phyloP scores from a whole-genome alignment of 495 filamentous ascomycete genomes.

The Collariella sp. region DNA sequence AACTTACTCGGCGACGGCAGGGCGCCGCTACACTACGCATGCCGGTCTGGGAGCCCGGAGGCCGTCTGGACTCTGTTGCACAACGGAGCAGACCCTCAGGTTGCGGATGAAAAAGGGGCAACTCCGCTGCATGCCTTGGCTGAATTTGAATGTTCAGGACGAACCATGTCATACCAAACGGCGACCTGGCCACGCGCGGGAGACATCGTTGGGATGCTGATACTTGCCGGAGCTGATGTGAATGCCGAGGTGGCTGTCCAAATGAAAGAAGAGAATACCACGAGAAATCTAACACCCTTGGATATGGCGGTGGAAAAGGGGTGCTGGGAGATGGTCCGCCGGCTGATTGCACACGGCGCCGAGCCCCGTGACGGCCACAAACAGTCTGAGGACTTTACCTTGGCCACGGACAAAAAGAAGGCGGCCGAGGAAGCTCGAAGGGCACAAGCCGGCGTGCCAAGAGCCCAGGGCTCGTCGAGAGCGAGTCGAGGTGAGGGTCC shows the following conservation, averaged over 20 bases:
- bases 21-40: conserved; percentile 25
- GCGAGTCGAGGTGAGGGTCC: neutral
- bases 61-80: conserved; percentile 8
- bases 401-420: conserved; percentile 8
- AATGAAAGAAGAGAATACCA: neutral
- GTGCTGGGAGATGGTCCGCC: neutral
- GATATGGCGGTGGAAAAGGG: conserved; percentile 8
- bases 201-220: neutral
- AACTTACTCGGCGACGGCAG: conserved; percentile 14
- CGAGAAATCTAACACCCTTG: neutral
- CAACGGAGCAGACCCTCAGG: conserved; percentile 12
- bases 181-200: neutral
- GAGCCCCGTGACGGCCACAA: conserved; percentile 1
- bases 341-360: neutral
- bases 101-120: conserved; percentile 6
- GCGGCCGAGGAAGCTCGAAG: neutral
- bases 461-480: neutral
- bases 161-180: too few species aligned
- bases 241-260: neutral
- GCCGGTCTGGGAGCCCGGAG: neutral
- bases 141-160: neutral
- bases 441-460: neutral
- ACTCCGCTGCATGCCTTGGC: conserved; percentile 12
- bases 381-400: conserved; percentile 4
- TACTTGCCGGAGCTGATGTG: neutral